Evolutionary conservation across 352 stramenopile species (phyloP).

Genomic region (Phytopythium montanum): DNA sequence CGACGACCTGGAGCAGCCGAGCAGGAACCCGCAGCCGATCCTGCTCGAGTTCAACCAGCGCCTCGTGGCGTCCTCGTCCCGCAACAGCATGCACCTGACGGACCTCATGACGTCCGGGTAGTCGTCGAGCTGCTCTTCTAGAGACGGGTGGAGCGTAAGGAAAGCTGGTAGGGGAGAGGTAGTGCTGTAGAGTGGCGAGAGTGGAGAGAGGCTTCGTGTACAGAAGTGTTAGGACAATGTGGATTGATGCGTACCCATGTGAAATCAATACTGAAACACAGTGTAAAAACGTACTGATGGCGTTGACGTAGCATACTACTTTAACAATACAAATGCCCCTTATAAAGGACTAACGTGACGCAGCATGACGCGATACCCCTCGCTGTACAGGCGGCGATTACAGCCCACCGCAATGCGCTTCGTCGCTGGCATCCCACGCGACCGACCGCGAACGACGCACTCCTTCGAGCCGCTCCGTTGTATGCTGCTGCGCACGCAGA

Average conservation of each 20-base stretch:
- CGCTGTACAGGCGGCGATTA: background rate
- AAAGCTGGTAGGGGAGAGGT: background rate
- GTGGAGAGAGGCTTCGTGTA: too few species aligned
- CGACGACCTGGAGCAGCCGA: conserved; percentile 48
- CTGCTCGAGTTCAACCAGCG: conserved; percentile 50
- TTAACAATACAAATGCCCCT: too few species aligned
- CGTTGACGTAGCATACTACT: too few species aligned
- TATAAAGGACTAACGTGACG: background rate
- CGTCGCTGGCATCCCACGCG: too few species aligned
- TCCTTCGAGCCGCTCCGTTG: too few species aligned
- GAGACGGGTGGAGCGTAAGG: background rate
- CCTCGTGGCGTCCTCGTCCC: conserved; percentile 24
- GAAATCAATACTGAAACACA: too few species aligned
- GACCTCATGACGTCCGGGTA: conserved; percentile 14
- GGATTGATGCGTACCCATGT: too few species aligned
- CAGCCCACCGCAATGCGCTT: too few species aligned
- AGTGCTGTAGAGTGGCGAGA: too few species aligned
- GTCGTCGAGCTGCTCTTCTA: background rate
- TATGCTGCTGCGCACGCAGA: too few species aligned
- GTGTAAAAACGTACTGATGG: too few species aligned
- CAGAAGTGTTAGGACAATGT: background rate
- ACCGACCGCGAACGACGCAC: too few species aligned
- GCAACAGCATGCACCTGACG: conserved; percentile 30
- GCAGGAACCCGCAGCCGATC: conserved; percentile 50
- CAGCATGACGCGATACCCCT: background rate